Evolutionary conservation across 352 stramenopile genomes (phyloP).

Genomic region (Globisporangium nagaii): DNA sequence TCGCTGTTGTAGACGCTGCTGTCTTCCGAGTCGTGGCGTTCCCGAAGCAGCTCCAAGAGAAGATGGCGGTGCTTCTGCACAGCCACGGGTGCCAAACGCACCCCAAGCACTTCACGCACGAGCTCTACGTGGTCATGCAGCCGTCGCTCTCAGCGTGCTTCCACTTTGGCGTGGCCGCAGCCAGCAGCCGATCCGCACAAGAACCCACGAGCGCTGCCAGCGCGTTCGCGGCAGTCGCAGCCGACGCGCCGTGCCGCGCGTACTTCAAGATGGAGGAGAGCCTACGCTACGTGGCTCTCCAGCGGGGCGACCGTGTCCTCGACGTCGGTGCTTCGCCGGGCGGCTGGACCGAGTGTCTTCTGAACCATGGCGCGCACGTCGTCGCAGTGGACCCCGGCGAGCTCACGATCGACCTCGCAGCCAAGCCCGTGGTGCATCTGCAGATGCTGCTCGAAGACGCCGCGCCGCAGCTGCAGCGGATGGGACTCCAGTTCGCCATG

Average conservation of each 20-base stretch:
- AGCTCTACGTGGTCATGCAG: constrained; percentile 36
- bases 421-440: constrained; percentile 33
- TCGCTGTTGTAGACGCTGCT: neutral
- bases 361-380: constrained; percentile 32
- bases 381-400: constrained; percentile 48
- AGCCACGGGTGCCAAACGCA: constrained; percentile 25
- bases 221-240: constrained; percentile 8
- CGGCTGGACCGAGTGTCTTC: constrained; percentile 49
- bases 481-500: constrained; percentile 28
- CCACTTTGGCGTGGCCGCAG: constrained; percentile 28
- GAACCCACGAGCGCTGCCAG: too few relatives aligned
- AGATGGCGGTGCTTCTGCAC: constrained; percentile 25
- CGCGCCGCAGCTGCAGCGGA: constrained; percentile 9
- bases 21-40: constrained; percentile 30
- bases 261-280: constrained; percentile 57
- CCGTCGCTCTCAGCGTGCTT: constrained; percentile 19
- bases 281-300: constrained; percentile 19
- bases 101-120: constrained; percentile 38
- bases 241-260: constrained; percentile 35
- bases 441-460: constrained; percentile 36
- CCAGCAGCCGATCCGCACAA: neutral
- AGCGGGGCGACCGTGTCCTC: constrained; percentile 21
- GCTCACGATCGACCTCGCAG: constrained; percentile 25
- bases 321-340: constrained; percentile 50
- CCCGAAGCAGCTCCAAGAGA: constrained; percentile 28